These are phyloP conservation scores for Schizophyllum amplum DNA, from an alignment of 1,284 basidiomycete genomes.

Conservation along the genomic window DNA sequence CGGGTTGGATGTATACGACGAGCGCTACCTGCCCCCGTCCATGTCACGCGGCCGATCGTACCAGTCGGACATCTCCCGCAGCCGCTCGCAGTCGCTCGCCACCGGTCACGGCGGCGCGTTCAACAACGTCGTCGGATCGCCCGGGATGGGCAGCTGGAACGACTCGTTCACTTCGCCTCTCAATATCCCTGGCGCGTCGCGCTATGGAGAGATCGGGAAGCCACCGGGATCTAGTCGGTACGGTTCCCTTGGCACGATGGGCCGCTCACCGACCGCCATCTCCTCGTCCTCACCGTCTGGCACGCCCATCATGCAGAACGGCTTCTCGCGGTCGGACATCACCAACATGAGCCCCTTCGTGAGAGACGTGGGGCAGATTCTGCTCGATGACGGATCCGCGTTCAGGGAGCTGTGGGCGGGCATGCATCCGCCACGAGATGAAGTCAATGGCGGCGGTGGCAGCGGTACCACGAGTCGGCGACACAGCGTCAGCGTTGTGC, in stretches of 20 bases:
- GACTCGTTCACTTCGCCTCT: not conserved
- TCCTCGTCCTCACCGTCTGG: slow-evolving; percentile 34
- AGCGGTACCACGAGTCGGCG: slow-evolving; percentile 80
- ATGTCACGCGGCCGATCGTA: slow-evolving; percentile 44
- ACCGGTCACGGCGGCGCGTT: slow-evolving; percentile 33
- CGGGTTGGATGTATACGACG: slow-evolving; percentile 41
- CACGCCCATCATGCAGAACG: slow-evolving; percentile 32
- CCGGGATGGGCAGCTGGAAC: slow-evolving; percentile 6
- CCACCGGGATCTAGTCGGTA: slow-evolving; percentile 56
- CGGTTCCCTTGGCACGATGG: slow-evolving; percentile 49
- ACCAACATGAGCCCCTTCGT: slow-evolving; percentile 79
- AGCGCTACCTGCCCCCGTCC: slow-evolving; percentile 36
- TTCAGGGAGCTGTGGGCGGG: slow-evolving; percentile 66
- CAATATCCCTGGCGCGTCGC: not conserved
- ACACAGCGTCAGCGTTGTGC: slow-evolving; percentile 82
- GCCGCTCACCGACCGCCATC: slow-evolving; percentile 38
- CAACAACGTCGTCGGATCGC: slow-evolving; percentile 29
- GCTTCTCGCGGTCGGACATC: slow-evolving; percentile 32
- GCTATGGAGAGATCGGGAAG: slow-evolving; percentile 48
- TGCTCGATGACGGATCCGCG: slow-evolving; percentile 60
- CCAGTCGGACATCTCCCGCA: slow-evolving; percentile 51
- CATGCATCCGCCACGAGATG: slow-evolving; percentile 51
- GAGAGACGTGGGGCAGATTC: slow-evolving; percentile 67
- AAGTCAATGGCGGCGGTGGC: slow-evolving; percentile 25
- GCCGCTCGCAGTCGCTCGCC: slow-evolving; percentile 69